A percentile compares a stretch with the other conserved stretches of the same genome.
These are phyloP conservation scores for Eucalyptus albens DNA, from an alignment of 345 rosid species.

Conservation along the genomic window DNA sequence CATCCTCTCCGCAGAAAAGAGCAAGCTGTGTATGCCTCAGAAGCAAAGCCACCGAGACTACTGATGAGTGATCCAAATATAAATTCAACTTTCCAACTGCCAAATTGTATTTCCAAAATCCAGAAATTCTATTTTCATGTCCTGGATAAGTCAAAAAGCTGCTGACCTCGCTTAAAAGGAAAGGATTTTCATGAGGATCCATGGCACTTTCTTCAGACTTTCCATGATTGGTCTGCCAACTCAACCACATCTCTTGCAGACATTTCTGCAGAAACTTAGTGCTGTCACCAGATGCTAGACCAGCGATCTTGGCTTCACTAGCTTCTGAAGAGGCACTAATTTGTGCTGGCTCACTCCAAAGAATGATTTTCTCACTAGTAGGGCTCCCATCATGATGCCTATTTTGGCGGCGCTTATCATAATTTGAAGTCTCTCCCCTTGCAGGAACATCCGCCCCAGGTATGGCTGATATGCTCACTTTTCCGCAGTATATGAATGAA, in stretches of 20 bases:
- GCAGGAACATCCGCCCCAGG: conserved; percentile 6
- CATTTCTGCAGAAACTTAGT: conserved; percentile 20
- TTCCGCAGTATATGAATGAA: conserved; percentile 44
- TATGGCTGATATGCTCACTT: conserved; percentile 32
- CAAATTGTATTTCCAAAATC: conserved; percentile 55
- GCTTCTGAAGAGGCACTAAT: conserved; percentile 17
- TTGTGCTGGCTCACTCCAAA: conserved; percentile 53
- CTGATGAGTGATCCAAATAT: conserved; percentile 35
- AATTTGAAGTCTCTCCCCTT: conserved; percentile 8
- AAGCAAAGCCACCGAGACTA: conserved; percentile 37
- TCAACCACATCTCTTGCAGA: conserved; percentile 52
- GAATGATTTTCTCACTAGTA: conserved; percentile 22
- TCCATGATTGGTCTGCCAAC: conserved; percentile 34
- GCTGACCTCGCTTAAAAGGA: conserved; percentile 51
- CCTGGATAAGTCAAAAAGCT: conserved; percentile 37
- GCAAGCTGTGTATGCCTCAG: conserved; percentile 39
- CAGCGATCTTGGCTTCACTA: conserved; percentile 3
- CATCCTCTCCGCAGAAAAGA: conserved; percentile 18
- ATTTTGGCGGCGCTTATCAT: conserved; percentile 8
- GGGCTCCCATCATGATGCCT: conserved; percentile 17
- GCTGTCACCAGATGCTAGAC: conserved; percentile 17
- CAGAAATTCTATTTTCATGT: conserved; percentile 22
- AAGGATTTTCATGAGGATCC: conserved; percentile 38
- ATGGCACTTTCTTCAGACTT: conserved; percentile 35
- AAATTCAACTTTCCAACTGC: conserved; percentile 52